These are phyloP conservation scores for Chionographis japonica DNA, from an alignment of 106 monocot genomes.

Conservation along the genomic window DNA sequence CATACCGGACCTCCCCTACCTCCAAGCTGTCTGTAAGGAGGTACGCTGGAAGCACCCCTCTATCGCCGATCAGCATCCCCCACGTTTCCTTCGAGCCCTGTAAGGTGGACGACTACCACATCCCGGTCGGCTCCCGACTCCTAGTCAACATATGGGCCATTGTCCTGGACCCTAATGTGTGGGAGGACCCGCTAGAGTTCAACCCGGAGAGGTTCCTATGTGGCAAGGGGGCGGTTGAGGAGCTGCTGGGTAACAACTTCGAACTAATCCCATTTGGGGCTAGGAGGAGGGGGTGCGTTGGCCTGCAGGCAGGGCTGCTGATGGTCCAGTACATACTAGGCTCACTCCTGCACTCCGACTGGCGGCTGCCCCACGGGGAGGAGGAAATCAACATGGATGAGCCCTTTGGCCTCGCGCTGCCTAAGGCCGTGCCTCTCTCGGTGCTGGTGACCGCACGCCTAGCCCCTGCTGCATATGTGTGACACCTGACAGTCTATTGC, in stretches of 20 bases:
- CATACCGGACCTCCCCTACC: slow-evolving; percentile 32
- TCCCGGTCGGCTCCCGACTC: slow-evolving; percentile 22
- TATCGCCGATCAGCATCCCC: slow-evolving; percentile 42
- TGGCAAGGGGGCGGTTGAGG: neutral
- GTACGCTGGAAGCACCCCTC: slow-evolving; percentile 36
- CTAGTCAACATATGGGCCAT: slow-evolving; percentile 47
- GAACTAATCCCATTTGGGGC: slow-evolving; percentile 33
- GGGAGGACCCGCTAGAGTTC: slow-evolving; percentile 36
- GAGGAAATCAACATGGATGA: slow-evolving; percentile 24
- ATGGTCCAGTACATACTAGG: slow-evolving; percentile 22
- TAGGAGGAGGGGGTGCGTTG: slow-evolving; percentile 14
- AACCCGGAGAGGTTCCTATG: slow-evolving; percentile 38
- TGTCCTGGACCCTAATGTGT: slow-evolving; percentile 32
- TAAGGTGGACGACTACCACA: slow-evolving; percentile 26
- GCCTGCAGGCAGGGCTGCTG: slow-evolving; percentile 15
- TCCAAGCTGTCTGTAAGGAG: slow-evolving; percentile 47
- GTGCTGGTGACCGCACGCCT: slow-evolving; percentile 14
- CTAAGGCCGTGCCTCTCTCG: slow-evolving; percentile 19
- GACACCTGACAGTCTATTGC: too few species aligned
- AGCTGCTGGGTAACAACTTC: slow-evolving; percentile 20
- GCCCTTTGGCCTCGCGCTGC: slow-evolving; percentile 19
- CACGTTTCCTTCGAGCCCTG: slow-evolving; percentile 20
- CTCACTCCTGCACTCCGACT: slow-evolving; percentile 16
- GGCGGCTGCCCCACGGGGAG: slow-evolving; percentile 12
- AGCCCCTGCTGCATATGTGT: neutral